phyloP scores from a whole-genome alignment of 768 basidiomycete species.

The Amanita brunnescens region DNA sequence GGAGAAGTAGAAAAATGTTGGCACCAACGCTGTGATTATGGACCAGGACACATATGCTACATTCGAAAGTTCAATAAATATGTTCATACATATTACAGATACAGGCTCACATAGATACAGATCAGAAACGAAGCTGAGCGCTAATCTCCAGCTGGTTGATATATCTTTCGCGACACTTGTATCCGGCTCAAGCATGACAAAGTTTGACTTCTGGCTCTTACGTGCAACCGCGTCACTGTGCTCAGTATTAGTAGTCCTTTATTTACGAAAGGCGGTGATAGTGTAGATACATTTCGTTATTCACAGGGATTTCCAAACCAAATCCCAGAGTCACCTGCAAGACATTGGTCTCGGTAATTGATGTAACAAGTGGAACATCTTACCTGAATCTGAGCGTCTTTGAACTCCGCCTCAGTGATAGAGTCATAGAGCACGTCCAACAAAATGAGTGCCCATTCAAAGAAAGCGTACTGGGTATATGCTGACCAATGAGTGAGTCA shows the following conservation, averaged over 20 bases:
- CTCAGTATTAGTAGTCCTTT: constrained; percentile 7
- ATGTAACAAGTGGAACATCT: constrained; percentile 9
- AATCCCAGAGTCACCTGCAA: constrained; percentile 13
- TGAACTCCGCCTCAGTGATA: constrained; percentile 51
- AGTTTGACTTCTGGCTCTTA: background rate
- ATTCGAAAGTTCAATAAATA: constrained; percentile 8
- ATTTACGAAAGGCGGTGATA: constrained; percentile 33
- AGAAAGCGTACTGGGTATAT: constrained; percentile 79
- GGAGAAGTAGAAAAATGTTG: constrained; percentile 85
- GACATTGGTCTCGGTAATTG: background rate
- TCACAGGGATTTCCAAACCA: constrained; percentile 9
- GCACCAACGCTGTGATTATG: constrained; percentile 67
- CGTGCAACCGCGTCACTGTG: constrained; percentile 1
- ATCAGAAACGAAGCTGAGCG: constrained; percentile 28
- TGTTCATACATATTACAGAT: constrained; percentile 1
- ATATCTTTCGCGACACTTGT: background rate
- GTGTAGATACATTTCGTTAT: constrained; percentile 37
- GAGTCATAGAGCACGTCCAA: constrained; percentile 71
- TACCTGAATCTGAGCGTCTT: constrained; percentile 44
- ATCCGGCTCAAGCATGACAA: background rate
- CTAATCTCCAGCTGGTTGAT: background rate
- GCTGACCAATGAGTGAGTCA: constrained; percentile 33
- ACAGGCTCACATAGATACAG: constrained; percentile 49
- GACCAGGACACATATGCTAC: constrained; percentile 79
- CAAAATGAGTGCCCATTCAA: constrained; percentile 79